Base-by-base conservation (phyloP, 257 asterid species). In the Galeopsis tetrahit region DNA sequence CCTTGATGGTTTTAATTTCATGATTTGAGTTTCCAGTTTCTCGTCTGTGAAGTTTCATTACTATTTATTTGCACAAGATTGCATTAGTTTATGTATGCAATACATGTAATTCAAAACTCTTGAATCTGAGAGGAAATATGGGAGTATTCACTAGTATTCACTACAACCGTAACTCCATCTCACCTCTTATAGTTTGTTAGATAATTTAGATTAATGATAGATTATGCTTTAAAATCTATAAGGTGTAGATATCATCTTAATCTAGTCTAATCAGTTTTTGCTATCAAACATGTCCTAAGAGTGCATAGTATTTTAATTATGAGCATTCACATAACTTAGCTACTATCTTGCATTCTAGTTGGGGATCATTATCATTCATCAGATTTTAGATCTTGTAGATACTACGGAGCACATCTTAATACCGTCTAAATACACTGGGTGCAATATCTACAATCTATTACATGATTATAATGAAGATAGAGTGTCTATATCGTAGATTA, bases 11-110 rank as follows among this genome's bases (percentile, higher is more conserved):
- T 36, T 38, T 10, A 7, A 34, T 76, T 15, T 15, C 32, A 17
- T 48, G 49, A 56, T 38, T 71, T 57, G 10, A 60, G 10, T 51
- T 49, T 46, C 51, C 51, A 35, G 35, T 63, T 10, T 40, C 34
- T 17, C 5, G 52, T 6, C 9, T 58, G 58, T 59, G n/a, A 13
- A 49, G 10, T 11, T 34, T 67, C 4, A 2, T 63, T 49, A 4
- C 17, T 13, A 66, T 11, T 58, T 7, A 6, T 21, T 53, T 28
- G 8, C 21, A 5, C 4, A 32, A 17, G 3, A 40, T 32, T 40
- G 28, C 2, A 9, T 17, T 58, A 58, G 64, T 0, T 33, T 58
- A 5, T 39, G 8, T 31, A 9, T 56, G 38, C 21, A 43, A 13
- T 64, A 62, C n/a, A 6, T 62, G 68, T 43, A 57, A 17, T 34